These are phyloP conservation scores for Arbutus unedo DNA, from an alignment of 148 eudicot species.

Conservation along the genomic window DNA sequence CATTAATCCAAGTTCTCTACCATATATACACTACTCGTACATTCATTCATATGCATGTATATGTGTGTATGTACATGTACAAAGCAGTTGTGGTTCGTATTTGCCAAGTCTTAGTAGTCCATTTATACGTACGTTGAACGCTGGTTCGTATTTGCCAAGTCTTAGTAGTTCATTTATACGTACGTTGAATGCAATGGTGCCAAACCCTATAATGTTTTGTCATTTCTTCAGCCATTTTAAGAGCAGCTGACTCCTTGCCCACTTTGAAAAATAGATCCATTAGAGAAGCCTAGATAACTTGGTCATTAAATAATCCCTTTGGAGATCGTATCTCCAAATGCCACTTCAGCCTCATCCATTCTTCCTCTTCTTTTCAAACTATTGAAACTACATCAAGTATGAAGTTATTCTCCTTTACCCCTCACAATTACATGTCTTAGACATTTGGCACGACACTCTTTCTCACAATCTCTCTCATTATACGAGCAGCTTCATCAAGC, in stretches of 20 bases:
- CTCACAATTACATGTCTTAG: slow-evolving; percentile 62
- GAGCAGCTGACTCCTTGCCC: slow-evolving; percentile 76
- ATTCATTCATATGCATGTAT: too few relatives aligned
- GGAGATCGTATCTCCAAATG: slow-evolving; percentile 46
- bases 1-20: too few relatives aligned
- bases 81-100: slow-evolving; percentile 33
- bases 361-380: slow-evolving; percentile 51
- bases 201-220: slow-evolving; percentile 54
- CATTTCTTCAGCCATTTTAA: slow-evolving; percentile 62
- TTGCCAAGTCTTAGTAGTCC: slow-evolving; percentile 62
- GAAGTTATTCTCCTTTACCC: slow-evolving; percentile 58
- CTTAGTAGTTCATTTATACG: slow-evolving; percentile 63
- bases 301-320: slow-evolving; percentile 58
- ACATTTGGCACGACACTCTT: slow-evolving; percentile 57
- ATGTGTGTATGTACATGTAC: too few relatives aligned
- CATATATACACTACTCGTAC: too few relatives aligned
- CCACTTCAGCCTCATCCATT: slow-evolving; percentile 62
- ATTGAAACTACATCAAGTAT: slow-evolving; percentile 65
- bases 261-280: slow-evolving; percentile 78
- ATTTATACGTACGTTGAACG: slow-evolving; percentile 57
- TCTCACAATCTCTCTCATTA: slow-evolving; percentile 48
- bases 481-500: slow-evolving; percentile 54
- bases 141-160: slow-evolving; percentile 54
- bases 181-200: slow-evolving; percentile 66
- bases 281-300: slow-evolving; percentile 73